A percentile compares a stretch with the other conserved stretches of the same genome.
These are phyloP conservation scores for Ceratocystis destructans DNA, from an alignment of 2,329 filamentous ascomycete genomes.

Conservation along the genomic window DNA sequence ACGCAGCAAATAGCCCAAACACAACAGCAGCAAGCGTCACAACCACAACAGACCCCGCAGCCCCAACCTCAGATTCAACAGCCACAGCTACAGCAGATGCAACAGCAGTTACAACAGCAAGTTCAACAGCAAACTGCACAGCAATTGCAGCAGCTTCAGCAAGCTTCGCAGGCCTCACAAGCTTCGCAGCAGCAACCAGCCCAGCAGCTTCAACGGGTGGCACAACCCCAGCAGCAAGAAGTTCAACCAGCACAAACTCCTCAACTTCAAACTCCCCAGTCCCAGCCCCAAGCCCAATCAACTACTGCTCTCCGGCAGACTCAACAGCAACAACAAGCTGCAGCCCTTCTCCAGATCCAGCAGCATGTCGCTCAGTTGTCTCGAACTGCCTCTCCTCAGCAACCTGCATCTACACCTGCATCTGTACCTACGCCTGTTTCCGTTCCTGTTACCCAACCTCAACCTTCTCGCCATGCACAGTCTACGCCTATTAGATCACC, in stretches of 20 bases:
- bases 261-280: no score
- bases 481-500: not conserved
- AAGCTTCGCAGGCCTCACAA: not conserved
- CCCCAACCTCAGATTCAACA: slow-evolving; percentile 19
- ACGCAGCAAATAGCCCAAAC: slow-evolving; percentile 21
- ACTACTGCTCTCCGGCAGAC: not conserved
- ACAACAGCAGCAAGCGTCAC: slow-evolving; percentile 11
- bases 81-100: slow-evolving; percentile 20
- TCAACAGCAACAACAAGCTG: slow-evolving; percentile 17
- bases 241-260: not conserved
- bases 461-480: not conserved
- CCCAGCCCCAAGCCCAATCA: not conserved
- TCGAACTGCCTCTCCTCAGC: slow-evolving; percentile 3
- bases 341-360: slow-evolving; percentile 12
- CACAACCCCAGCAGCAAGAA: not conserved
- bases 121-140: slow-evolving; percentile 15
- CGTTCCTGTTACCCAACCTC: not conserved
- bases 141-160: slow-evolving; percentile 16
- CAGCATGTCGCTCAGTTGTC: slow-evolving; percentile 17
- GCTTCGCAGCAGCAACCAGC: not conserved
- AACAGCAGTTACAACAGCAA: slow-evolving; percentile 19
- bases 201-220: not conserved
- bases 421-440: not conserved
- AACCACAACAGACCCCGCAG: slow-evolving; percentile 11
- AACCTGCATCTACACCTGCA: not conserved